Conservation (phyloP, 371 early-diverging fungal species). For the Dichotomocladium elegans region DNA sequence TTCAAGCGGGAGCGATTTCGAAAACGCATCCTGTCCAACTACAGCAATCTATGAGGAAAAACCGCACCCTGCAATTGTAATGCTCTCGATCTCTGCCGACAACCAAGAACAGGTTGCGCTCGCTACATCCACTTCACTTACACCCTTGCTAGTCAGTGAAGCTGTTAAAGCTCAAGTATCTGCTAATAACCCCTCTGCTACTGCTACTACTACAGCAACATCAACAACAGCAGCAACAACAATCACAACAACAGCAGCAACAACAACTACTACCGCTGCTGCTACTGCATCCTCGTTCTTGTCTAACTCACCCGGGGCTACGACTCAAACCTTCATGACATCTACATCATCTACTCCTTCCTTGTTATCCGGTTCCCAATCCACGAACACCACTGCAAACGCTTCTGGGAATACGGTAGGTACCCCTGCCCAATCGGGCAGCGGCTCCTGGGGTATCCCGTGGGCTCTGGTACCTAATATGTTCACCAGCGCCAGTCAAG, state of each 20-base stretch:
- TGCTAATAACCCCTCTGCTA: background rate
- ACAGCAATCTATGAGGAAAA: background rate
- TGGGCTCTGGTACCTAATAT: slow-evolving; percentile 43
- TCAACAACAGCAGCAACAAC: slow-evolving; percentile 12
- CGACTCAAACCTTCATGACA: too few species aligned
- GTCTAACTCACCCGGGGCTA: too few species aligned
- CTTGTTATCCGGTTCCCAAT: too few species aligned
- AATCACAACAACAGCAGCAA: slow-evolving; percentile 1
- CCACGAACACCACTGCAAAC: too few species aligned
- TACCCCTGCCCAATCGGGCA: too few species aligned
- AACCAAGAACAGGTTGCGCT: slow-evolving; percentile 18
- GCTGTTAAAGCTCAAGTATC: slow-evolving; percentile 26
- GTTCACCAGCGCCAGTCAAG: slow-evolving; percentile 4
- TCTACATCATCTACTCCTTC: too few species aligned
- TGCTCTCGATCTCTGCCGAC: slow-evolving; percentile 33
- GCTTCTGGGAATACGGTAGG: too few species aligned
- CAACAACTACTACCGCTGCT: slow-evolving; percentile 1
- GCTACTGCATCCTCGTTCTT: too few species aligned
- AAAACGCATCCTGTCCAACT: background rate
- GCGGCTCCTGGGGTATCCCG: slow-evolving; percentile 51
- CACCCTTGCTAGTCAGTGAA: slow-evolving; percentile 37
- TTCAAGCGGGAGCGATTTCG: background rate
- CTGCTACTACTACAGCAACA: slow-evolving; percentile 16
- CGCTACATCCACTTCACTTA: slow-evolving; percentile 35
- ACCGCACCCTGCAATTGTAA: slow-evolving; percentile 17